Evolutionary conservation across 2,329 filamentous ascomycete genomes (phyloP), one percentile per base, ranked within the genome.

Genomic region (Pseudocercospora musae): DNA sequence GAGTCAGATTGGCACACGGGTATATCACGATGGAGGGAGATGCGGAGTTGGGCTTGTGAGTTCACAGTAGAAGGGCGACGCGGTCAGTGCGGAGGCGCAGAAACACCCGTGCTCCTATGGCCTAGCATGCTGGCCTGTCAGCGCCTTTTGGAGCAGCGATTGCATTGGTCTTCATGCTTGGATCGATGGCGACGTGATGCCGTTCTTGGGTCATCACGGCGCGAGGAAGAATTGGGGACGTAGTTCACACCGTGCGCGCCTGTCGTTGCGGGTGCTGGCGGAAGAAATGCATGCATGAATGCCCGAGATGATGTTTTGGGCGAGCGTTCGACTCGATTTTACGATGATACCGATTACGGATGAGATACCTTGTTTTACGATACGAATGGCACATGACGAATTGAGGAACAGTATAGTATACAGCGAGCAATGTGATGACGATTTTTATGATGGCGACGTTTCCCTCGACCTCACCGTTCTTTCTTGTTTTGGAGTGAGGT

Each of bases 1-100:
- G 65, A 78, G 79, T 59, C 84, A 79, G 59, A 87, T 88, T 54
- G 66, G 63, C 27, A 62, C 63, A 4, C 44, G 66, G 37, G 53
- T 67, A 2, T 63, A 58, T 29, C 64, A 67, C 53, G 62, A 63
- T 8, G 40, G 55, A 27, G 40, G 55, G 18, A 25, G 29, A 29
- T 31, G 55, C 15, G 44, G 21, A 13, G 48, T 52, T 25, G 48
- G 48, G 15, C 21, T 52, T 11, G 48, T 52, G 48, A 29, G 18
- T 31, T 29, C 48, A 27, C 25, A 21, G 25, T n/a, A 29, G 25
- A 31, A 4, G 23, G 15, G 6, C 4, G 4, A 3, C 23, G 20
- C 23, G 20, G n/a, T 13, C 23, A 6, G 5, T 48, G 23, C 44
- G 44, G 11, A 20, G 23, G 20, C 13, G 37, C 37, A 40, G 15